Evolutionary conservation across 169 alveolate species (phyloP).

Genomic region (Plasmodium chabaudi): DNA sequence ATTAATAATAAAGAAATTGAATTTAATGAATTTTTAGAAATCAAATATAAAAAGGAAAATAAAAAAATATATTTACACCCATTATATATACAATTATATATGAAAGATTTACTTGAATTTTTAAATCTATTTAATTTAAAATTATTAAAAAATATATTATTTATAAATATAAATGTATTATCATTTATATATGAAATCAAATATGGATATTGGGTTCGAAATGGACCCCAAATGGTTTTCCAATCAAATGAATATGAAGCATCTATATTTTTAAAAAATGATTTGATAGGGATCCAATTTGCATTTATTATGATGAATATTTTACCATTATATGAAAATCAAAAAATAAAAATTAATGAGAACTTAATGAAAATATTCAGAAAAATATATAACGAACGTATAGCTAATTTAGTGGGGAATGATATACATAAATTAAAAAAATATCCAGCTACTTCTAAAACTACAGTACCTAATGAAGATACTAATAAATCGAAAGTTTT

Average conservation of each 20-base stretch:
- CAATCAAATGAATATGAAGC: constrained; percentile 45
- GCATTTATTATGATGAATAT: constrained; percentile 70
- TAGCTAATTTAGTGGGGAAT: not conserved
- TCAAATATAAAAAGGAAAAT: constrained; percentile 19
- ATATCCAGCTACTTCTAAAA: too few species aligned
- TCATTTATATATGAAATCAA: constrained; percentile 65
- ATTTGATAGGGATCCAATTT: constrained; percentile 57
- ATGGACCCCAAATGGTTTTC: constrained; percentile 52
- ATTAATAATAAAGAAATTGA: constrained; percentile 25
- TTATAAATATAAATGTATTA: constrained; percentile 31
- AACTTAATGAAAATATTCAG: not conserved
- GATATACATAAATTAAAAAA: not conserved
- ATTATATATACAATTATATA: constrained; percentile 38
- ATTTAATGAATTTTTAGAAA: constrained; percentile 63
- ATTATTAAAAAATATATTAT: constrained; percentile 31
- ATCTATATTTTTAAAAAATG: constrained; percentile 51
- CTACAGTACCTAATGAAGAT: too few species aligned
- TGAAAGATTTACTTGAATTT: constrained; percentile 57
- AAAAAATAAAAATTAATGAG: not conserved
- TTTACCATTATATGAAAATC: constrained; percentile 41
- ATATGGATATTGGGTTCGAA: constrained; percentile 73
- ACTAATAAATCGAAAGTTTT: too few species aligned
- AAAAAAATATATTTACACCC: constrained; percentile 49
- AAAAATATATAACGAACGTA: not conserved
- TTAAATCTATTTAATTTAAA: constrained; percentile 29